A percentile compares a stretch with the other conserved stretches of the same genome.
Conservation (phyloP, 2,329 filamentous ascomycete genomes). For the Cladophialophora psammophila region DNA sequence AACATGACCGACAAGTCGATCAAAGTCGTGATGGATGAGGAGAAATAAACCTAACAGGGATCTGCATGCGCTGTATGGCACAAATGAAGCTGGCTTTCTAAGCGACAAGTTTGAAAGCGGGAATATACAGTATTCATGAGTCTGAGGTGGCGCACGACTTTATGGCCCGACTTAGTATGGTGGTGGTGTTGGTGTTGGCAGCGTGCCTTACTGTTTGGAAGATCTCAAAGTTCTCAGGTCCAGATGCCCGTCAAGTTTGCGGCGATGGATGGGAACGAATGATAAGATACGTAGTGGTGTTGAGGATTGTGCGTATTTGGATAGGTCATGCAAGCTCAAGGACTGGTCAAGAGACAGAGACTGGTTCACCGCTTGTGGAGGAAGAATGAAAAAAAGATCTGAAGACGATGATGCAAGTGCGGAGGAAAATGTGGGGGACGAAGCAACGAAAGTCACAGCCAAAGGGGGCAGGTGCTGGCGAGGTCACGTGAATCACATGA, state of each 20-base stretch:
- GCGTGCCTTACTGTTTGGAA: neutral
- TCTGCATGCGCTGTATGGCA: neutral
- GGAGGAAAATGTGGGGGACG: slow-evolving; percentile 5
- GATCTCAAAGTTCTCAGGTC: neutral
- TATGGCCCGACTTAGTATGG: neutral
- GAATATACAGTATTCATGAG: neutral
- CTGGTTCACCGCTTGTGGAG: neutral
- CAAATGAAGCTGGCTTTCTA: neutral
- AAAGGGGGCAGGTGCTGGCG: neutral
- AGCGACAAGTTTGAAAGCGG: neutral
- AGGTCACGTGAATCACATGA: neutral
- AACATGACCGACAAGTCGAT: neutral
- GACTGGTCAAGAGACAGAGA: neutral
- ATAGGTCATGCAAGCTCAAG: neutral
- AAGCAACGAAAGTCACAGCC: neutral
- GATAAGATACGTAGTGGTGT: neutral
- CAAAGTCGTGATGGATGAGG: neutral
- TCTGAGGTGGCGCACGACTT: neutral
- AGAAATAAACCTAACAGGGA: neutral
- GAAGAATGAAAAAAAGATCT: neutral
- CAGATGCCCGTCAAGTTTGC: neutral
- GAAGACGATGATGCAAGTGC: neutral
- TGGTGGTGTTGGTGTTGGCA: neutral
- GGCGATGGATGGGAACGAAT: neutral
- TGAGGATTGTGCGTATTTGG: neutral